phyloP scores from a whole-genome alignment of 106 monocot genomes.

The Dactylorhiza incarnata region DNA sequence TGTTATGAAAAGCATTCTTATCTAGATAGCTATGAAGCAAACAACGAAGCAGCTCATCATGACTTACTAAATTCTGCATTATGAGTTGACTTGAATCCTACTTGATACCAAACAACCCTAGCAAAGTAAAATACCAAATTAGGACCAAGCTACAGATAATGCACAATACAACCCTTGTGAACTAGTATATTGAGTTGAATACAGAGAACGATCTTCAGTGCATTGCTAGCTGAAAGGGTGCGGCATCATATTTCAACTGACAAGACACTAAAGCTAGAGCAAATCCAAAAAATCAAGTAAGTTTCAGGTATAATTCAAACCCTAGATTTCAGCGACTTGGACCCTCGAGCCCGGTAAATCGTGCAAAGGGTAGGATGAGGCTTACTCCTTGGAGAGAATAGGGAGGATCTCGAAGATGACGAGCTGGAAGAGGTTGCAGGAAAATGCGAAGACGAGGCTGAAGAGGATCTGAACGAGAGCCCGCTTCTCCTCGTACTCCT shows the following conservation, averaged over 20 bases:
- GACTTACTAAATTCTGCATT: too few species aligned
- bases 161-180: too few species aligned
- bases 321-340: not conserved
- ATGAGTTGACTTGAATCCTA: too few species aligned
- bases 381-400: conserved; percentile 90
- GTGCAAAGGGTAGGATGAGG: not conserved
- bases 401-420: conserved; percentile 97
- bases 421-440: conserved; percentile 97
- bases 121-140: too few species aligned
- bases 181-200: not conserved
- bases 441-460: conserved; percentile 92
- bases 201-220: not conserved
- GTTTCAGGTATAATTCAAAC: not conserved
- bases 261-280: not conserved
- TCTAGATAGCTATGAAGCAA: too few species aligned
- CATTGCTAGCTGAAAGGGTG: not conserved
- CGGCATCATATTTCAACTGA: not conserved
- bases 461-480: conserved; percentile 96
- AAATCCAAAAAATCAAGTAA: not conserved
- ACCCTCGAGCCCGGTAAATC: not conserved
- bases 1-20: too few species aligned
- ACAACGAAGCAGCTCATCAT: too few species aligned
- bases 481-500: conserved; percentile 98
- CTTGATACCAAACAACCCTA: too few species aligned
- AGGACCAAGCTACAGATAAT: too few species aligned